Evolutionary conservation across 2,329 filamentous ascomycete species (phyloP).

Genomic region (Arthrocladium fulminans): DNA sequence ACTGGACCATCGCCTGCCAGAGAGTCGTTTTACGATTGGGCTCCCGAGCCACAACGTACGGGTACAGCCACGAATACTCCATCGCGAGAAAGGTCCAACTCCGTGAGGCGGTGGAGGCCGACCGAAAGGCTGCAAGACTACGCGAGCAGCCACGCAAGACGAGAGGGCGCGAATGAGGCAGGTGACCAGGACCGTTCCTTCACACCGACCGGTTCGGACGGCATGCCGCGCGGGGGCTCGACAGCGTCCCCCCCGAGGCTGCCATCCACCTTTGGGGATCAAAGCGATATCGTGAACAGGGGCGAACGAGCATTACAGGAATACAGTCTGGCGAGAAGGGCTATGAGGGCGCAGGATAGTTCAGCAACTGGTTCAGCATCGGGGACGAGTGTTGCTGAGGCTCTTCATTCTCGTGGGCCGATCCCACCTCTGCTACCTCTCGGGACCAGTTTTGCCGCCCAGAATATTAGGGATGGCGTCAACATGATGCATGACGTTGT

Average conservation of each 20-base stretch:
- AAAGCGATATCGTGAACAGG: not conserved
- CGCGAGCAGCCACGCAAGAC: slow-evolving; percentile 3
- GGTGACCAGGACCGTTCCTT: not conserved
- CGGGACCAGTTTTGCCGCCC: not conserved
- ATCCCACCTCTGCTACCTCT: not conserved
- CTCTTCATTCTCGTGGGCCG: not conserved
- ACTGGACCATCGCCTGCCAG: not conserved
- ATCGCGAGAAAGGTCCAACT: not conserved
- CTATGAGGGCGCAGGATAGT: not conserved
- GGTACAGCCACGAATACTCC: not conserved
- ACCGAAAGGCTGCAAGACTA: slow-evolving; percentile 8
- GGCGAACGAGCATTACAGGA: slow-evolving; percentile 6
- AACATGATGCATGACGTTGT: not conserved
- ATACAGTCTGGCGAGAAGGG: slow-evolving; percentile 3
- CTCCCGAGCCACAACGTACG: not conserved
- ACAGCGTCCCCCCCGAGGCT: not conserved
- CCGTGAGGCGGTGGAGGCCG: slow-evolving; percentile 3
- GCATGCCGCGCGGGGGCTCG: not conserved
- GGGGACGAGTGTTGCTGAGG: too few species aligned
- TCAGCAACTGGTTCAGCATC: too few species aligned
- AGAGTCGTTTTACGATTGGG: slow-evolving; percentile 1
- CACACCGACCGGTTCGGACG: not conserved
- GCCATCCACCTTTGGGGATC: not conserved
- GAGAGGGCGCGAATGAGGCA: not conserved
- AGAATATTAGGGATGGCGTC: not conserved